phyloP scores from a whole-genome alignment of 108 stramenopile genomes.

The Thalassiosira profunda region DNA sequence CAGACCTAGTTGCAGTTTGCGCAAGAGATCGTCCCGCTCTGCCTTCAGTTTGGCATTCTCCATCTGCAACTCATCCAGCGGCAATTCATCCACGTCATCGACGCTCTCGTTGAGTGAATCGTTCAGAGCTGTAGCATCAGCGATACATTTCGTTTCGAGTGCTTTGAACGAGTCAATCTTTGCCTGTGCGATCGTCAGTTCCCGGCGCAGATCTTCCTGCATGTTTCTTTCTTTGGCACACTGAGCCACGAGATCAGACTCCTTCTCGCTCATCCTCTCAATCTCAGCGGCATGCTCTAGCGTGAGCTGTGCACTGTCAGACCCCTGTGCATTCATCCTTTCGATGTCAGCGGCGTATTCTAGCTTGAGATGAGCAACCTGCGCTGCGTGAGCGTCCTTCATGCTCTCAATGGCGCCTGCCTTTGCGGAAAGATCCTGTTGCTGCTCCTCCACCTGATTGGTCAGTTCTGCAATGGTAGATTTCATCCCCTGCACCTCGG shows the following conservation, averaged over 20 bases:
- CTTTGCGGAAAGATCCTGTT: constrained; percentile 12
- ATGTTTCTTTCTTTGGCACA: not conserved
- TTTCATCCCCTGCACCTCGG: constrained; percentile 16
- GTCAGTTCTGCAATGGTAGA: constrained; percentile 16
- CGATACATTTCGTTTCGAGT: not conserved
- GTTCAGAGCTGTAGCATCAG: constrained; percentile 4
- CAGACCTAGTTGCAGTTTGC: constrained; percentile 1
- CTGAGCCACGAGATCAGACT: not conserved
- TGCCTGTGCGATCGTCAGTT: not conserved
- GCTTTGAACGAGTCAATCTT: not conserved
- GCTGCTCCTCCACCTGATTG: constrained; percentile 17
- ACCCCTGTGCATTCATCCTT: not conserved
- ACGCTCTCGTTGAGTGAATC: not conserved
- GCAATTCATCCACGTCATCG: not conserved
- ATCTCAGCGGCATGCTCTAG: not conserved
- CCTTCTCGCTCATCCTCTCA: not conserved
- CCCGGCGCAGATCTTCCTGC: not conserved
- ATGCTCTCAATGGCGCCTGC: constrained; percentile 13
- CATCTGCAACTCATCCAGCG: constrained; percentile 2
- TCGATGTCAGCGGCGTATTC: not conserved
- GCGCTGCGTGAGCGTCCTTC: constrained; percentile 3
- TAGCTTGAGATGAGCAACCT: constrained; percentile 5
- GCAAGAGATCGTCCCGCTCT: constrained; percentile 3
- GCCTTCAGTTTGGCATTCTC: constrained; percentile 25
- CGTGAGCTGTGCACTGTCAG: not conserved